These are phyloP conservation scores for Polygonum aviculare DNA, from an alignment of 148 eudicot species.

Conservation along the genomic window DNA sequence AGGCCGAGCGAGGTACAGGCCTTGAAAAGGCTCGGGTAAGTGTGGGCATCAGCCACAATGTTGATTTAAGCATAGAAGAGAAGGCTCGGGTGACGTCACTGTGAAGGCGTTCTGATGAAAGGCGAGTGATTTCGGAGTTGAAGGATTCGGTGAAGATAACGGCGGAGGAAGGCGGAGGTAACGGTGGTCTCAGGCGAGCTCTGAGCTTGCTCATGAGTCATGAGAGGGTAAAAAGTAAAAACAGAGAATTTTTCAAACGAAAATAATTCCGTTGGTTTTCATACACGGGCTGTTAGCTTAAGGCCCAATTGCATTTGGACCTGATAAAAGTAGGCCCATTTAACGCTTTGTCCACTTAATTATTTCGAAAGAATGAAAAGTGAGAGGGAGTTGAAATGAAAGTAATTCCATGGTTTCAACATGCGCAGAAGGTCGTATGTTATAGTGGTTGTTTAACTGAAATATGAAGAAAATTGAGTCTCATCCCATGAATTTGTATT, in stretches of 20 bases:
- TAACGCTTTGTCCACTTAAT: too few relatives aligned
- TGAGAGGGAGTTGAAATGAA: too few relatives aligned
- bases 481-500: neutral
- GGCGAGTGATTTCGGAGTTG: conserved; percentile 54
- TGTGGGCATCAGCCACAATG: conserved; percentile 53
- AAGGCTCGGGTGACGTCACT: conserved; percentile 43
- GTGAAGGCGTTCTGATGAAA: conserved; percentile 43
- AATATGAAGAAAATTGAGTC: neutral
- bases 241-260: neutral
- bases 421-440: neutral
- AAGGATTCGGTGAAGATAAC: conserved; percentile 31
- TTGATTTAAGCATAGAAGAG: conserved; percentile 45
- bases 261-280: too few relatives aligned
- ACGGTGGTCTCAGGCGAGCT: conserved; percentile 16
- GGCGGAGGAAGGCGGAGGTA: neutral
- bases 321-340: too few relatives aligned
- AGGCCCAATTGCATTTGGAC: too few relatives aligned
- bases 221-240: neutral
- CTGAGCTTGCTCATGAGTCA: conserved; percentile 21
- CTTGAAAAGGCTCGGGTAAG: conserved; percentile 68
- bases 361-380: too few relatives aligned
- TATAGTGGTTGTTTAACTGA: neutral
- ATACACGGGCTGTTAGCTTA: too few relatives aligned
- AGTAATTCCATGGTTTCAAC: neutral
- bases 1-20: conserved; percentile 53